phyloP scores from a whole-genome alignment of 78 protist species.

The Chrysochromulina tobinii region DNA sequence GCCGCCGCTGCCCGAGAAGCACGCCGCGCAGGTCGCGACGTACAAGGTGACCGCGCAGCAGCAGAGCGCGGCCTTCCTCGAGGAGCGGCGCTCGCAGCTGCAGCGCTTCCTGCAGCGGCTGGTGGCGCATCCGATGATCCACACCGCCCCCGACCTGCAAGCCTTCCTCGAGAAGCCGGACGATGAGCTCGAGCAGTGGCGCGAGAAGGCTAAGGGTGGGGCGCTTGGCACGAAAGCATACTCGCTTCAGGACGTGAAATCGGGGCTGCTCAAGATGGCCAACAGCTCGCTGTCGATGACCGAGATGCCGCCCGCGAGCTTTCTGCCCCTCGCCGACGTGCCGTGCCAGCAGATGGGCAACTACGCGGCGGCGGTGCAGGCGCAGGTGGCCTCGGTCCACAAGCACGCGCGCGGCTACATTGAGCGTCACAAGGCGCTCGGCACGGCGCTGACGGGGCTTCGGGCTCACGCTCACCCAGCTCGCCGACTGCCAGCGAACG shows the following conservation, averaged over 20 bases:
- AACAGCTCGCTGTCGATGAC: too few species aligned
- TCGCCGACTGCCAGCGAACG: neutral
- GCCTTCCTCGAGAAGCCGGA: constrained; percentile 23
- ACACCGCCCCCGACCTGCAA: neutral
- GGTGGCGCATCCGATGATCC: constrained; percentile 20
- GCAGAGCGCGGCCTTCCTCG: neutral
- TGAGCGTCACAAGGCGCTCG: neutral
- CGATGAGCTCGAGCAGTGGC: neutral
- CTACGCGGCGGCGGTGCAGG: neutral
- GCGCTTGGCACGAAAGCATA: too few species aligned
- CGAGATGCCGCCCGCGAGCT: neutral
- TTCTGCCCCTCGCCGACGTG: neutral
- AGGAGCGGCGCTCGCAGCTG: constrained; percentile 30
- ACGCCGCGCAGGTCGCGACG: neutral
- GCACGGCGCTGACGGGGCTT: neutral
- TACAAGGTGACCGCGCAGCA: too few species aligned
- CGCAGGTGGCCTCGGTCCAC: neutral
- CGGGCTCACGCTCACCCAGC: constrained; percentile 8
- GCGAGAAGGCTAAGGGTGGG: neutral
- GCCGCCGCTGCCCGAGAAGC: constrained; percentile 52
- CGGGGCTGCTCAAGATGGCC: neutral
- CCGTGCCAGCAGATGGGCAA: neutral
- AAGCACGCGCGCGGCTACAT: neutral
- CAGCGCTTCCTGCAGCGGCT: constrained; percentile 27
- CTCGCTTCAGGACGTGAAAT: neutral